These are phyloP conservation scores for Borealophlyctis nickersoniae DNA, from an alignment of 192 early-diverging fungal genomes.

Conservation along the genomic window DNA sequence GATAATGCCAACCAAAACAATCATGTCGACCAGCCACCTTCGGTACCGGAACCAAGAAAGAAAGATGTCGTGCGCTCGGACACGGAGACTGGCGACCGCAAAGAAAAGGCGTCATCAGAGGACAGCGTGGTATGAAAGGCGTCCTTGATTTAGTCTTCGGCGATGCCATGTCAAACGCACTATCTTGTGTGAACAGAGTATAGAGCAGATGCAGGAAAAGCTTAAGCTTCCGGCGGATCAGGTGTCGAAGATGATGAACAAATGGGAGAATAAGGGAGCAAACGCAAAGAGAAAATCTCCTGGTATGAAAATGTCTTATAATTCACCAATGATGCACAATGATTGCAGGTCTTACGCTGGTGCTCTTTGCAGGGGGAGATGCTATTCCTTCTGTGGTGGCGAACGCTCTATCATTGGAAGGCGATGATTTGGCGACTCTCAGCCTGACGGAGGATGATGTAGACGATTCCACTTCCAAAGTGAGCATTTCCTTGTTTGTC, in stretches of 20 bases:
- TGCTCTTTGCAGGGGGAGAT: too few relatives aligned
- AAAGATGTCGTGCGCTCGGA: too few relatives aligned
- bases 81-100: neutral
- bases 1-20: too few relatives aligned
- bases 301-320: neutral
- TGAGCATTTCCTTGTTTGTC: slow-evolving; percentile 8
- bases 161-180: too few relatives aligned
- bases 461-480: slow-evolving; percentile 28
- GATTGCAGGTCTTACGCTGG: too few relatives aligned
- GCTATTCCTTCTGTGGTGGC: slow-evolving; percentile 23
- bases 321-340: neutral
- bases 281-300: slow-evolving; percentile 5
- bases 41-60: too few relatives aligned
- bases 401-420: slow-evolving; percentile 24
- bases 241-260: slow-evolving; percentile 24
- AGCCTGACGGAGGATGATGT: slow-evolving; percentile 30
- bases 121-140: neutral
- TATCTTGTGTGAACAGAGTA: too few relatives aligned
- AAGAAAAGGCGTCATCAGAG: neutral
- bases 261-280: slow-evolving; percentile 13
- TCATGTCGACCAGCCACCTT: too few relatives aligned
- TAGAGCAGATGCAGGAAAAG: slow-evolving; percentile 23
- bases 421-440: slow-evolving; percentile 22
- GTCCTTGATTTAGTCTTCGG: too few relatives aligned
- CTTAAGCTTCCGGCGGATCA: slow-evolving; percentile 31